Conservation (phyloP, 768 basidiomycete genomes). For the Leccinum subtestaceum region DNA sequence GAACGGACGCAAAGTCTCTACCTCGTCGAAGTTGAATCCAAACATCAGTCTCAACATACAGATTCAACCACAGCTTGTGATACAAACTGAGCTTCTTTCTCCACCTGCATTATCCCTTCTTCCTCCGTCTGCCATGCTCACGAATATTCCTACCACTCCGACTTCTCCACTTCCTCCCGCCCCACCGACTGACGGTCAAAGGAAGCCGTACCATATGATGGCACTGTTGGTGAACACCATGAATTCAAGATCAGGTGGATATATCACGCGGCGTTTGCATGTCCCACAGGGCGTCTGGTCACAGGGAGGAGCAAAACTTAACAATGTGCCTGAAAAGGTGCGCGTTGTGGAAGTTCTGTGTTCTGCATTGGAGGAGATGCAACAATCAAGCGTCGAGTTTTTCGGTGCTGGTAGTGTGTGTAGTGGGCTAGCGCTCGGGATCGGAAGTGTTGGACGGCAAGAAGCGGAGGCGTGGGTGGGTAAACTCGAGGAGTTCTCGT, state of each 20-base stretch:
- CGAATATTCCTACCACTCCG: constrained; percentile 69
- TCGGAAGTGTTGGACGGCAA: constrained; percentile 70
- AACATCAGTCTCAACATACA: constrained; percentile 42
- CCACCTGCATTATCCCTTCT: constrained; percentile 39
- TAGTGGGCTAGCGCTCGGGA: constrained; percentile 70
- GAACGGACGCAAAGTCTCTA: constrained; percentile 56
- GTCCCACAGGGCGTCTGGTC: constrained; percentile 91
- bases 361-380: constrained; percentile 76
- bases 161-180: constrained; percentile 73
- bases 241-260: constrained; percentile 77
- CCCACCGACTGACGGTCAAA: constrained; percentile 67
- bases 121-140: constrained; percentile 45
- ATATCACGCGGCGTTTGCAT: constrained; percentile 81
- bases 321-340: constrained; percentile 80
- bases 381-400: constrained; percentile 64
- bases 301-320: constrained; percentile 82
- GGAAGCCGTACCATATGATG: constrained; percentile 93
- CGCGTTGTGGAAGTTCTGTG: constrained; percentile 79
- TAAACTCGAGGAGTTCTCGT: constrained; percentile 79
- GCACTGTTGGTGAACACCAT: constrained; percentile 74
- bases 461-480: constrained; percentile 77
- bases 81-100: constrained; percentile 52
- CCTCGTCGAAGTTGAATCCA: constrained; percentile 57
- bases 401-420: constrained; percentile 80
- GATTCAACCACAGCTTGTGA: constrained; percentile 45